Base-by-base conservation (phyloP, 805 yeast species). In the Candida cerambycidarum region DNA sequence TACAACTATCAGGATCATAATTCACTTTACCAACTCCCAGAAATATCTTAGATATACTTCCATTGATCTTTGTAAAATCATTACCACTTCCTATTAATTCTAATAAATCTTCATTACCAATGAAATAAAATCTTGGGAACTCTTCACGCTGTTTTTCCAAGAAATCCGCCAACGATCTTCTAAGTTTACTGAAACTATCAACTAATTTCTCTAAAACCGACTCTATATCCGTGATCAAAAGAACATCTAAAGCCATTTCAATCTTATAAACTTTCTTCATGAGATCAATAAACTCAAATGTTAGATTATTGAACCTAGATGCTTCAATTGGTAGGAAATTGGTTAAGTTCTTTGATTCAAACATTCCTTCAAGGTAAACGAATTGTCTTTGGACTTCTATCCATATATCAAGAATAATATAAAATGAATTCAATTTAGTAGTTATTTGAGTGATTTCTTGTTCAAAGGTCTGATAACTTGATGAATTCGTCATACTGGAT, bases 61-160 rank as follows among this genome's bases (percentile, higher is more conserved):
- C 73, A 13, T 82, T 80, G 3, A 83, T 67, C n/a, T 57, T 50
- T 2, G 35, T 32, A 1, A 78, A 52, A 48, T 82, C 76, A 4
- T 57, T 63, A 0, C 79, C 65, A 39, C 82, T 75, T 2, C 97
- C 96, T 27, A 92, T 75, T 30, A 92, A 76, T 47, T 88, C 95
- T 25, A 92, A 65, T 23, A 92, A 63, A 57, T 92, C 97, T 46
- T 89, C 96, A 57, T 92, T 92, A 5, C 97, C 97, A 19, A 92
- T 65, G 56, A 92, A 90, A 54, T 83, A 89, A 43, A 89, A 83
- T 36, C 97, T 71, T 1, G 96, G 90, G 53, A 85, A 92, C 1
- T 71, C 45, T 32, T 76, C 83, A 48, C 98, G 67, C 57, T 90
- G 95, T 29, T 75, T 76, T 52, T 90, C 97, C 24, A 92, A 66